phyloP scores from a whole-genome alignment of 768 basidiomycete species.

The Leccinum arenicola region DNA sequence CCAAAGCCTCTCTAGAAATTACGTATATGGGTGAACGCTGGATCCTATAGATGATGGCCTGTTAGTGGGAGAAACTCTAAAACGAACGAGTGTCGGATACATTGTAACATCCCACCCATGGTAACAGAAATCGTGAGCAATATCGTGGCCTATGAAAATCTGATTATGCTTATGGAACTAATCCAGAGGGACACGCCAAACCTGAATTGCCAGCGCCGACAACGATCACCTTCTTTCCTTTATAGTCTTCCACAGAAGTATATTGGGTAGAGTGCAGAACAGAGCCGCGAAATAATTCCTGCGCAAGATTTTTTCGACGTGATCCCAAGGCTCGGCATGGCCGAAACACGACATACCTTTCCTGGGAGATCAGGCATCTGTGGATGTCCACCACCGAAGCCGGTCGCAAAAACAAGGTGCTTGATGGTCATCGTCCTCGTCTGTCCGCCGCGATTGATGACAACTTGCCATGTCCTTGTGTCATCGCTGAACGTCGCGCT shows the following conservation, averaged over 20 bases:
- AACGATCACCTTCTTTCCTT: conserved; percentile 62
- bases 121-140: conserved; percentile 33
- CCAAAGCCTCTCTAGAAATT: conserved; percentile 13
- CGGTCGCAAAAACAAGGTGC: conserved; percentile 58
- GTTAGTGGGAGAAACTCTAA: conserved; percentile 30
- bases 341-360: conserved; percentile 27
- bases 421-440: conserved; percentile 38
- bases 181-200: conserved; percentile 16
- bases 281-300: conserved; percentile 51
- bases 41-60: conserved; percentile 12
- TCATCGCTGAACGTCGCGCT: conserved; percentile 34
- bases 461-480: conserved; percentile 42
- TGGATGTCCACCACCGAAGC: conserved; percentile 45
- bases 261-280: conserved; percentile 53
- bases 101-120: conserved; percentile 31
- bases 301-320: not conserved
- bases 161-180: conserved; percentile 2
- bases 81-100: conserved; percentile 5
- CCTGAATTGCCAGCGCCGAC: conserved; percentile 64
- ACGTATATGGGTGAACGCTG: conserved; percentile 31
- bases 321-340: not conserved
- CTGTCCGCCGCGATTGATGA: conserved; percentile 30
- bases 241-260: conserved; percentile 42
- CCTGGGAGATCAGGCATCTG: conserved; percentile 46
- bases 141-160: conserved; percentile 34